Evolutionary conservation across 73 alveolate genomes (phyloP), one percentile per base, ranked within the genome.

Genomic region (Paramecium tetraurelia): DNA sequence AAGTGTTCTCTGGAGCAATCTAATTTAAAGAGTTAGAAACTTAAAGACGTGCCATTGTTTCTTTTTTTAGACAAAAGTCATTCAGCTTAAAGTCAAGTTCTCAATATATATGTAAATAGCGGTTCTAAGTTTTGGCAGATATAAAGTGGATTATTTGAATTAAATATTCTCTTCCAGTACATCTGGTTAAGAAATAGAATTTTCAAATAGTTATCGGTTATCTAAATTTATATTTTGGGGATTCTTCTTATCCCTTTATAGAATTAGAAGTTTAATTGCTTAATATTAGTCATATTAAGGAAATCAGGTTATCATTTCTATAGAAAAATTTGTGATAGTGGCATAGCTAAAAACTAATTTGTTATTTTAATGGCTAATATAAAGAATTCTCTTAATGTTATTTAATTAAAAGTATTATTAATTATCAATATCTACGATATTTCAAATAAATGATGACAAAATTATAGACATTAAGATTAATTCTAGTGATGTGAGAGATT

Each of bases 61-160:
- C 40, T 5, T 68, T 68, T 31, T 24, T 9, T 1, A 68, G 50
- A 3, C 24, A 68, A 68, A 33, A 68, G 24, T 22, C 27, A 50
- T 24, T 36, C 87, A 75, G 87, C 44, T 8, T 6, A 36, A n/a
- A 75, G 38, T 75, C 69, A 75, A 14, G 20, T 75, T 33, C 57
- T 36, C 11, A 68, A 69, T 6, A 2, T 75, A 3, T 63, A 75
- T 40, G 46, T n/a, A 18, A 33, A 75, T 75, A 69, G 69, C 0
- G 40, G 46, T 75, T 3, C 18, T 16, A 36, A 75, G 68, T 75
- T 75, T 69, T 69, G 69, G 87, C 10, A 36, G 59, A 75, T 36
- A 75, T 75, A 68, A 75, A 75, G 12, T 12, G 87, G 87, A 44
- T 75, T 16, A 75, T 36, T 75, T 4, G 87, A 68, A 36, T 44